These are phyloP conservation scores for Begonia fuchsioides DNA, from an alignment of 306 rosid genomes.

Conservation along the genomic window DNA sequence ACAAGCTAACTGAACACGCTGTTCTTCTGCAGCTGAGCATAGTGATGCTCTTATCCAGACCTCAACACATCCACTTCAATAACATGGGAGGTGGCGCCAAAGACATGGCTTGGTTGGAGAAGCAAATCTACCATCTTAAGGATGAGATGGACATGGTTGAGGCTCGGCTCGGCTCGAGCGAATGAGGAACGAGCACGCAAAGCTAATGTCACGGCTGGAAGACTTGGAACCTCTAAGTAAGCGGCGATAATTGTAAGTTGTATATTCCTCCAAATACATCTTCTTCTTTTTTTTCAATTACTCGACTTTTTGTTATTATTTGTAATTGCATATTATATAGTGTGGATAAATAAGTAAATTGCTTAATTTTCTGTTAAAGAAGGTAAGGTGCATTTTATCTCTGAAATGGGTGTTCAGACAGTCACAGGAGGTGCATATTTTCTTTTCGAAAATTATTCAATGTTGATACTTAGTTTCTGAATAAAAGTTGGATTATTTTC, in stretches of 20 bases:
- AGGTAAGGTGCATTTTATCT: too few relatives aligned
- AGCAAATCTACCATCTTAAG: constrained; percentile 70
- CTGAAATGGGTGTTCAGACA: too few relatives aligned
- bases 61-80: constrained; percentile 65
- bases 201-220: constrained; percentile 52
- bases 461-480: too few relatives aligned
- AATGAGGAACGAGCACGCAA: constrained; percentile 56
- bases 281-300: too few relatives aligned
- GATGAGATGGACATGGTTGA: constrained; percentile 90
- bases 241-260: background rate
- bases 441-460: too few relatives aligned
- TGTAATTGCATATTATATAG: background rate
- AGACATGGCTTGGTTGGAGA: constrained; percentile 63
- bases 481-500: too few relatives aligned
- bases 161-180: constrained; percentile 71
- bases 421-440: too few relatives aligned
- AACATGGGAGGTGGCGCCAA: constrained; percentile 32
- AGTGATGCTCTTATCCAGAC: constrained; percentile 57
- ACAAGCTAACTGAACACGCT: too few relatives aligned
- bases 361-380: too few relatives aligned
- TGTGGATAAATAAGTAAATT: background rate
- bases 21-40: constrained; percentile 69
- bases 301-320: background rate
- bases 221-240: constrained; percentile 25
- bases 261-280: background rate